Evolutionary conservation across 192 early-diverging fungal genomes (phyloP), one percentile per base, ranked within the genome.

Genomic region (Chytriomyces sp.): DNA sequence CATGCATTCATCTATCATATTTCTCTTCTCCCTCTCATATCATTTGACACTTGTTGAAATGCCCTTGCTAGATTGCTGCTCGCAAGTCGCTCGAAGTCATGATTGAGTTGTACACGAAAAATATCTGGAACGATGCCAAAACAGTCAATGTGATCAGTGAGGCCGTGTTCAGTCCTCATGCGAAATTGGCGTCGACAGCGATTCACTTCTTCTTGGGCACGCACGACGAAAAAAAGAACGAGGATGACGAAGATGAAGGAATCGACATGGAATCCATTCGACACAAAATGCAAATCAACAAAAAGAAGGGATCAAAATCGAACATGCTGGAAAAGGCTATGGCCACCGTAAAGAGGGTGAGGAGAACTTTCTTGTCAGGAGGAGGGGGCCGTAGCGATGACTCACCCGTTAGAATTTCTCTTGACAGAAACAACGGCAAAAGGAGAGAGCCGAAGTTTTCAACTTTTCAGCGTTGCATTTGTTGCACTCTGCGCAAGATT

Each of bases 71-170:
- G 60, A 91, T 97, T 80, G 97, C 97, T n/a, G 97, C 97, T 43
- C 94, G 96, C 76, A 94, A 95, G 80, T 96, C 94, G 75, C 86
- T 99, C 44, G 95, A 98, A 70, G 93, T 98, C 35, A 98, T 97
- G 88, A 94, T 99, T 69, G 96, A 98, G 66, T 84, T 98, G 35
- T 99, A 99, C 86, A 89, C 91, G 76, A 99, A 98, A 84, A 91
- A 93, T 76, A 89, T 99, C 18, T 99, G 98, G 96, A 95, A 96
- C 75, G 98, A 98, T 82, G 91, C 93, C 57, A 99, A 99, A 87
- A 98, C 98, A 20, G 96, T 97, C 74, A 99, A 99, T 83, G 94
- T 99, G 18, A 94, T 99, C 82, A 92, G 94, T 16, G 94, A 97
- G 79, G 97, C 97, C 8, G 97, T 95, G 82, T 96, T 98, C 72